phyloP scores from a whole-genome alignment of 805 yeast species.

The Tetrapisispora namnaoensis region DNA sequence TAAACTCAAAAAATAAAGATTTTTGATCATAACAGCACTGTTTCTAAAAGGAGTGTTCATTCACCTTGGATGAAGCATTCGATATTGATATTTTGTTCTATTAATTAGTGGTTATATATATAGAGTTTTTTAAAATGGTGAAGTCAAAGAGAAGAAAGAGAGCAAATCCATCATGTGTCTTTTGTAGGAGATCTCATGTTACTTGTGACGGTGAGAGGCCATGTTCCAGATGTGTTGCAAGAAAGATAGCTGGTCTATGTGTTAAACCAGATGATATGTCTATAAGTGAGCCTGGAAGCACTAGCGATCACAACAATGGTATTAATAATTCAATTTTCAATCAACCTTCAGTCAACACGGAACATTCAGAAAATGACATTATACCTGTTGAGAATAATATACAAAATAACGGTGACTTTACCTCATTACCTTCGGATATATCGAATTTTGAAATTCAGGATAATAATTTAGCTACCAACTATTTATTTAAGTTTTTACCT shows the following conservation, averaged over 20 bases:
- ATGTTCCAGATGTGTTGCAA: conserved; percentile 69
- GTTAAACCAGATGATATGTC: conserved; percentile 41
- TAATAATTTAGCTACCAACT: background rate
- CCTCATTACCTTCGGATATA: background rate
- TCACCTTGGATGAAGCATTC: too few species aligned
- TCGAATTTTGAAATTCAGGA: background rate
- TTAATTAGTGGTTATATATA: too few species aligned
- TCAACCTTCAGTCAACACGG: background rate
- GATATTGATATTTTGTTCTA: too few species aligned
- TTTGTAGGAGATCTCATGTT: conserved; percentile 89
- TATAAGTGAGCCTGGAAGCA: conserved; percentile 6
- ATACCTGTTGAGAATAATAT: background rate
- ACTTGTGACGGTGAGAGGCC: conserved; percentile 72
- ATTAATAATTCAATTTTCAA: background rate
- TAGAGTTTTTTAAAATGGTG: background rate
- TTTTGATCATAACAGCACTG: too few species aligned
- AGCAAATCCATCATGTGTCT: conserved; percentile 56
- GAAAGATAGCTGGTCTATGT: conserved; percentile 84
- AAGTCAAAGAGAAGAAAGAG: background rate
- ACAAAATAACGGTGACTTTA: background rate
- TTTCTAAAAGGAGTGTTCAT: too few species aligned
- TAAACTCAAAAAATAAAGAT: too few species aligned
- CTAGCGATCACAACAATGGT: background rate
- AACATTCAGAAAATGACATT: background rate
- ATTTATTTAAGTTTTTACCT: background rate